Base-by-base conservation (phyloP, 192 early-diverging fungal species). In the Coemansia sp. region DNA sequence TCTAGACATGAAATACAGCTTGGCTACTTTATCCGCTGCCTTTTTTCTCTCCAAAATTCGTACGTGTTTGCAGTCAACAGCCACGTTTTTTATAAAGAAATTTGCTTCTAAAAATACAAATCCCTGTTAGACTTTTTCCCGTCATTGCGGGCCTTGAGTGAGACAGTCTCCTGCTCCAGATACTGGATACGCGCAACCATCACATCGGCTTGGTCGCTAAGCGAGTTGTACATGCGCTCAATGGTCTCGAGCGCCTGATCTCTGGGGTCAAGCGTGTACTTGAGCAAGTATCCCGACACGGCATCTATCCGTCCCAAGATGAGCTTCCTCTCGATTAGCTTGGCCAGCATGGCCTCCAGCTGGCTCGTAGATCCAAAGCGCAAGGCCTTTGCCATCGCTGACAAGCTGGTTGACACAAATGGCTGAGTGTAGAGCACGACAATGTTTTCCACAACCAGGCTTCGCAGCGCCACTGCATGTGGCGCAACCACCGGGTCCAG, bases 351-450 rank as follows among this genome's bases (percentile, higher is more conserved):
- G 14, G 19, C 44, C 36, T 79, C 76, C 27, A 79, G 62, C 41
- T 41, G 53, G 1, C 21, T 48, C n/a, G 53, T 44, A 18, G 74
- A 70, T 12, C 14, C 63, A 39, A 69, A 68, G 21, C 56, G 35
- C 63, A 79, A 54, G 12, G 63, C 67, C 38, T 36, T 35, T 1
- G 76, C 76, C 76, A 79, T 79, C 10, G 36, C 41, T 26, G 43
- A 63, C 35, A 79, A 54, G 3, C 56, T 61, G 15, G 64, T 43
- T 10, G 76, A 69, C 44, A 60, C 59, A 59, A 72, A 79, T 14
- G 76, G 76, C 67, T 64, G 58, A 8, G 55, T 56, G 35, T 79
- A 79, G 24, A 79, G 38, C 14, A 79, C 70, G 10, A 79, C 66
- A 15, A 60, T 54, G 33, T 79, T 79, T 27, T 72, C 76, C 17